Percentiles rank a stretch among this genome's conserved stretches.
Evolutionary conservation across 805 yeast species (phyloP).

Genomic region (Nakazawaea populi): DNA sequence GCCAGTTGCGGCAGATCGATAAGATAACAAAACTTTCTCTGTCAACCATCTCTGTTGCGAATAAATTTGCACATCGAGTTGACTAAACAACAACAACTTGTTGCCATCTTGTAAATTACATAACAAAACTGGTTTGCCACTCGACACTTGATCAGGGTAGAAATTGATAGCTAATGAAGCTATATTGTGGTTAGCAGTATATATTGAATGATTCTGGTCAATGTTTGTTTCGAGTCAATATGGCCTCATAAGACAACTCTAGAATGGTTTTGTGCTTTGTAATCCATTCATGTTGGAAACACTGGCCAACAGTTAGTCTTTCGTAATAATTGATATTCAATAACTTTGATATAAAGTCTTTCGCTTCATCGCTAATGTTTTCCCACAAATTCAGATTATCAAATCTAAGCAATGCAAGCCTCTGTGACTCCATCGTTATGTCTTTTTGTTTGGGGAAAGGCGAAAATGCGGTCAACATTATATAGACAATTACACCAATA

Average conservation of each 20-base stretch:
- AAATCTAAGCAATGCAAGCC: slow-evolving; percentile 17
- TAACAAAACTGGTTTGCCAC: too few species aligned
- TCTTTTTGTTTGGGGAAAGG: slow-evolving; percentile 45
- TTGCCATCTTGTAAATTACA: too few species aligned
- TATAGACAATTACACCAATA: slow-evolving; percentile 53
- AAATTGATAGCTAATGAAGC: too few species aligned
- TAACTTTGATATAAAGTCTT: slow-evolving; percentile 36
- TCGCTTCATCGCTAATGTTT: slow-evolving; percentile 33
- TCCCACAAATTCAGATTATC: slow-evolving; percentile 41
- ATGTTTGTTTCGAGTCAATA: background rate
- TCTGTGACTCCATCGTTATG: slow-evolving; percentile 10
- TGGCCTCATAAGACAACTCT: background rate
- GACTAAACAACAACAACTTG: too few species aligned
- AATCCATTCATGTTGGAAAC: slow-evolving; percentile 46
- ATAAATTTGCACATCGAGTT: too few species aligned
- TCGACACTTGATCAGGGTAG: too few species aligned
- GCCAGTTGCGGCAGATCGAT: too few species aligned
- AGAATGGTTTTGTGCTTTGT: slow-evolving; percentile 22
- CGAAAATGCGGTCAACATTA: slow-evolving; percentile 56
- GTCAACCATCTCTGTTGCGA: too few species aligned
- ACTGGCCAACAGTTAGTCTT: slow-evolving; percentile 31
- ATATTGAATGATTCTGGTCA: too few species aligned
- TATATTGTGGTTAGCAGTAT: too few species aligned
- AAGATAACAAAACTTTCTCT: too few species aligned
- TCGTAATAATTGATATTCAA: slow-evolving; percentile 30